Base-by-base conservation (phyloP, 2,329 filamentous ascomycete species). In the Botrytis tulipae region DNA sequence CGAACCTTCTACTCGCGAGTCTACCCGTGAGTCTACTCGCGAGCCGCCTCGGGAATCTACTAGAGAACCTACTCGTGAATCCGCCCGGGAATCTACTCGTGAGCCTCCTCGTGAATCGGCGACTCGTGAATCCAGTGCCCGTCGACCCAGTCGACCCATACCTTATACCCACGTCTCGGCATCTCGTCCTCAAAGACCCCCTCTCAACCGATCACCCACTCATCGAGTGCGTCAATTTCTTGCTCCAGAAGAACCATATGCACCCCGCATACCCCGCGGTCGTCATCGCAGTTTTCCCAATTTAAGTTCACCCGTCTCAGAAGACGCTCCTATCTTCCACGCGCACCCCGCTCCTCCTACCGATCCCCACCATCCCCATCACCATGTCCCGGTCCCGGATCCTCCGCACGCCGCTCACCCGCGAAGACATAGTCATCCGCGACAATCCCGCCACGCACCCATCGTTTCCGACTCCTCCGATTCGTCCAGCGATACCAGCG, bases 401-500 rank as follows among this genome's bases (percentile, higher is more conserved):
- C 65, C 65, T 8, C 44, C 61, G 22, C 60, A 75, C 4, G 42
- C 69, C 57, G 70, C 74, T n/a, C 70, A 78, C 12, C 48, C 48
- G 66, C 84, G 87, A 32, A 81, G 86, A 44, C 86, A 87, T 77
- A 87, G 86, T 76, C 86, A 88, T 71, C 85, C 86, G 0, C 82
- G 84, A 44, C 79, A 75, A 70, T 72, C 74, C 46, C 71, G 72
- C 8, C 72, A 60, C 3, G 37, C 29, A 48, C 65, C 71, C 6
- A 59, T 57, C 44, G 51, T 61, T 35, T 73, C 71, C 10, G 71
- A 69, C 4, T 16, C 44, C 42, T 73, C 71, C 3, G 51, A 57
- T 44, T 61, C 57, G 25, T 59, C 62, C 14, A 60, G 44, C 25
- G 65, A 59, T 29, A 68, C 48, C 25, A 72, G 62, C 51, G 62